Percentiles rank a stretch among this genome's conserved stretches.
phyloP scores from a whole-genome alignment of 345 rosid genomes.

The Salix arbutifolia region DNA sequence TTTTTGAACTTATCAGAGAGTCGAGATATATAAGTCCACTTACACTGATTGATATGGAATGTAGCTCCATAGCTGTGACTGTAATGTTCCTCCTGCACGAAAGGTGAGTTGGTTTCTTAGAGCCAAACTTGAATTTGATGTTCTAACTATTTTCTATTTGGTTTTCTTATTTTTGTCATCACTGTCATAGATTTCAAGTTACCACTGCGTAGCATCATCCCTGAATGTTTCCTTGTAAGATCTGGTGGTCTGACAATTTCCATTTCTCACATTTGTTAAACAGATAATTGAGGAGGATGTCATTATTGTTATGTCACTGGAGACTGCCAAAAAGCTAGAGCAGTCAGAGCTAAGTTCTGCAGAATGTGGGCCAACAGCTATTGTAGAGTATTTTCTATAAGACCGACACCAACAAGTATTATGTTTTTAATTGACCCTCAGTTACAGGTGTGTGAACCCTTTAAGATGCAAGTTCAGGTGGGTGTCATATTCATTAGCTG shows the following conservation, averaged over 20 bases:
- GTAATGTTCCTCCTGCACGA: constrained; percentile 96
- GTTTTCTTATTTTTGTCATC: background rate
- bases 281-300: constrained; percentile 99
- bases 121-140: constrained; percentile 13
- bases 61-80: constrained; percentile 98
- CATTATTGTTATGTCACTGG: constrained; percentile 78
- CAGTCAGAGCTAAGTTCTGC: constrained; percentile 99
- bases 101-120: constrained; percentile 47
- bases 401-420: constrained; percentile 93
- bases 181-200: background rate
- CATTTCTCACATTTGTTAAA: background rate
- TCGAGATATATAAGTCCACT: constrained; percentile 92
- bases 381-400: constrained; percentile 88
- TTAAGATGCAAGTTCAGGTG: background rate
- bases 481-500: too few relatives aligned
- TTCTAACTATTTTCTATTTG: background rate
- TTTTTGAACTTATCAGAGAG: constrained; percentile 47
- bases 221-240: background rate
- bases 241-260: background rate
- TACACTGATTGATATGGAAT: constrained; percentile 87
- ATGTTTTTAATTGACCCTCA: constrained; percentile 93
- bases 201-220: background rate
- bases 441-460: constrained; percentile 56
- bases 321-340: constrained; percentile 80
- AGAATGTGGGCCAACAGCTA: constrained; percentile 91